phyloP scores from a whole-genome alignment of 2,329 filamentous ascomycete species.

The Fusarium udum region DNA sequence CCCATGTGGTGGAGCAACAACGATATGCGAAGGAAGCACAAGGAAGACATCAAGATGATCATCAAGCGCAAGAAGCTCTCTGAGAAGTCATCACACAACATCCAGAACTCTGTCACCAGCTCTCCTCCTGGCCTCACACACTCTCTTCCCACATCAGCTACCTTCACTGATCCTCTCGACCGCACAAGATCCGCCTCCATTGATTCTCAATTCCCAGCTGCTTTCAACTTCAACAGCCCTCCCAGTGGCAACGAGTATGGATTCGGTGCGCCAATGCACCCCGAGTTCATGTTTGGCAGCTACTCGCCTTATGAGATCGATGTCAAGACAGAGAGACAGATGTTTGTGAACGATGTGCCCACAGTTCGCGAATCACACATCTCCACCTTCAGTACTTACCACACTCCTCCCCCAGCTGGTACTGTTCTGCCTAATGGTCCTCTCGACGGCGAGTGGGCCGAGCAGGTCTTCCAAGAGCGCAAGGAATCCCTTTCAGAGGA shows the following conservation, averaged over 20 bases:
- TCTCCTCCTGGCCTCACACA: slow-evolving; percentile 83
- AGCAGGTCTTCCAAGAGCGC: slow-evolving; percentile 49
- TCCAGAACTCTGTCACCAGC: slow-evolving; percentile 62
- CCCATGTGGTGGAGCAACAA: slow-evolving; percentile 98
- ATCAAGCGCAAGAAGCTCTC: slow-evolving; percentile 97
- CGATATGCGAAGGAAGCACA: slow-evolving; percentile 84
- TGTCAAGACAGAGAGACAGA: slow-evolving; percentile 93
- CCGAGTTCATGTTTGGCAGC: slow-evolving; percentile 66
- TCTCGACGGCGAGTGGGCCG: slow-evolving; percentile 69
- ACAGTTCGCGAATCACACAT: slow-evolving; percentile 86
- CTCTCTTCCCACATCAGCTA: slow-evolving; percentile 82
- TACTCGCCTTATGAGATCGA: slow-evolving; percentile 91
- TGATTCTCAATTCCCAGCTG: slow-evolving; percentile 78
- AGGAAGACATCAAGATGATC: slow-evolving; percentile 95
- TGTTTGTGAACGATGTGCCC: slow-evolving; percentile 91
- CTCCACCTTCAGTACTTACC: slow-evolving; percentile 92
- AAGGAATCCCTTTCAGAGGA: slow-evolving; percentile 75
- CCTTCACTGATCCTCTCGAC: slow-evolving; percentile 78
- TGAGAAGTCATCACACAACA: slow-evolving; percentile 76
- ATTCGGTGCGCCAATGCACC: slow-evolving; percentile 71
- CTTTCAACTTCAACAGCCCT: slow-evolving; percentile 77
- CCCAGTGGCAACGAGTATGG: slow-evolving; percentile 65
- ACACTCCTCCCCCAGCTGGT: slow-evolving; percentile 77
- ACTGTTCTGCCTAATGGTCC: slow-evolving; percentile 71
- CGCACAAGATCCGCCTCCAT: slow-evolving; percentile 80